Evolutionary conservation across 805 yeast genomes (phyloP).

Genomic region (Zygoascus biomembranicola): DNA sequence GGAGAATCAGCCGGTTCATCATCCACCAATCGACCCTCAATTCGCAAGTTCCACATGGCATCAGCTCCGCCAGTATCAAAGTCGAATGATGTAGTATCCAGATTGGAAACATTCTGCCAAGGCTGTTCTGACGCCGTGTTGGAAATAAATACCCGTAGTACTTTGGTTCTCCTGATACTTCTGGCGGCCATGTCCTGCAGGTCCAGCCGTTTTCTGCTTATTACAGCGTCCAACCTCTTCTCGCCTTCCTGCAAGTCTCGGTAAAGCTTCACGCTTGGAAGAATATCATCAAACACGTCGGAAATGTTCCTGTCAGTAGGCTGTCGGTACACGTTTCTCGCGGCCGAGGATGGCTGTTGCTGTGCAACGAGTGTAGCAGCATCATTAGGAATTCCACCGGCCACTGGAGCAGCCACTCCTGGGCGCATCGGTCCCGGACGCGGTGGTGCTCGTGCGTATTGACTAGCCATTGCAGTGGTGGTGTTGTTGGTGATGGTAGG

Average conservation of each 20-base stretch:
- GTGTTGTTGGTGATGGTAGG: background rate
- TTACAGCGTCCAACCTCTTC: conserved; percentile 66
- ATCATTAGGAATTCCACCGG: background rate
- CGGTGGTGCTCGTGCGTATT: background rate
- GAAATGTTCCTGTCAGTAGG: conserved; percentile 53
- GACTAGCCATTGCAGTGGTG: background rate
- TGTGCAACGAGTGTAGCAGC: background rate
- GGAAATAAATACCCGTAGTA: conserved; percentile 71
- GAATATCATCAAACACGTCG: conserved; percentile 33
- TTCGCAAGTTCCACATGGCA: conserved; percentile 72
- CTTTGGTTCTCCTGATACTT: conserved; percentile 43
- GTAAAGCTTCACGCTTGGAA: conserved; percentile 69
- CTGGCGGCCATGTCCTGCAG: conserved; percentile 60
- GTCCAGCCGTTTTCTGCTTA: conserved; percentile 77
- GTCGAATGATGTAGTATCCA: conserved; percentile 25
- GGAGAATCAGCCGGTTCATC: conserved; percentile 41
- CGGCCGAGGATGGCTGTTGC: conserved; percentile 5
- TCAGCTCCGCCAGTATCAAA: conserved; percentile 22
- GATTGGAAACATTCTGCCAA: conserved; percentile 55
- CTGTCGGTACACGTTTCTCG: conserved; percentile 12
- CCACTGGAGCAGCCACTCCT: background rate
- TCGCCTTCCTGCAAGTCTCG: conserved; percentile 75
- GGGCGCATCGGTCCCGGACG: background rate
- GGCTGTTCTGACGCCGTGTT: conserved; percentile 81
- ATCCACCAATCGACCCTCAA: conserved; percentile 74